Base-by-base conservation (phyloP, 345 rosid genomes). In the Linum lewisii region DNA sequence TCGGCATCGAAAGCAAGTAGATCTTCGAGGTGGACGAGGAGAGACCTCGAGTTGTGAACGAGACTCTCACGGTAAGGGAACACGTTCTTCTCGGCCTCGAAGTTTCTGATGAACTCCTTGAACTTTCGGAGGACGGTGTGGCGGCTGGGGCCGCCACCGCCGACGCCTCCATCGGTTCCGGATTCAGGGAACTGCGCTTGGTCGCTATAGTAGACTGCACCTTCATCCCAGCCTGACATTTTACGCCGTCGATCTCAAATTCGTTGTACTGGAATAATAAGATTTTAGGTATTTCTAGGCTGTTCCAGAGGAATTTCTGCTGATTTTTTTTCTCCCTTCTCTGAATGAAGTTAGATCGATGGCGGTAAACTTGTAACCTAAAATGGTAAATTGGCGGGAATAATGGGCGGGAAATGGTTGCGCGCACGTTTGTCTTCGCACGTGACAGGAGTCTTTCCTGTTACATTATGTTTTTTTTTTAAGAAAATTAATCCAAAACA, bases 201-300 rank as follows among this genome's bases (percentile, higher is more conserved):
- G 72, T 87, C 89, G 75, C 97, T 93, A 86, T 76, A 93, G 81
- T 82, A 82, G 21, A 93, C 88, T 10, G 84, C 86, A 44, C 95
- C 98, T 70, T 82, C 96, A 63, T 91, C 92, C 96, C 96, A 82
- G 11, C 94, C 97, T 2, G 95, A 90, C 97, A 90, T 90, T 32
- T 59, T 73, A 49, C 36, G 57, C 66, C 11, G 10, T 25, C 47
- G 14, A 14, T 54, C 34, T 24, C 42, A 29, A 29, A 29, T 29
- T 29, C 34, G 34, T 8, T 29, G 4, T n/a, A n/a, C 34, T 1
- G 34, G 34, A 29, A 8, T 4, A 29, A 8, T 29, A 29, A 29
- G 34, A 5, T 5, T 29, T 29, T 29, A 29, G 34, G 34, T 29
- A 4, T 1, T 29, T 29, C 4, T n/a, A n/a, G n/a, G n/a, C n/a